Evolutionary conservation across 179 eudicot genomes (phyloP).

Genomic region (Beta macrorhiza): DNA sequence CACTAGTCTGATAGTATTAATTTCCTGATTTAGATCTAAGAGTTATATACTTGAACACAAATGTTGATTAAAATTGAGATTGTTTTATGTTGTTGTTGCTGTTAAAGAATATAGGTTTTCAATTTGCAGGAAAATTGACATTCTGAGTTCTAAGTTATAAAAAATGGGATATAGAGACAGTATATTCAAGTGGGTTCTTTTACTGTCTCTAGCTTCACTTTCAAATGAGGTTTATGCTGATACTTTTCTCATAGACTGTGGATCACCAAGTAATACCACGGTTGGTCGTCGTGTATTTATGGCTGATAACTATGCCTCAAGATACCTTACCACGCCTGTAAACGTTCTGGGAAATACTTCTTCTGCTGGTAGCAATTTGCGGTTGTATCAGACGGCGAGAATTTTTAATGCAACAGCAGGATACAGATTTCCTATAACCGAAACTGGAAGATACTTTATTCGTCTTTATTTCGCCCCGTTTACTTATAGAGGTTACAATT

Average conservation of each 20-base stretch:
- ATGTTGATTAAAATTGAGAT: background rate
- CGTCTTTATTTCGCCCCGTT: slow-evolving; percentile 73
- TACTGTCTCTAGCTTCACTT: slow-evolving; percentile 36
- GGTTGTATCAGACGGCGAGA: slow-evolving; percentile 54
- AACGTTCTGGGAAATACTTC: slow-evolving; percentile 46
- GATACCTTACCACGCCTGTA: slow-evolving; percentile 53
- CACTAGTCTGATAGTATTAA: no score
- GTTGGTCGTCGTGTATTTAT: slow-evolving; percentile 56
- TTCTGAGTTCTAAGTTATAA: background rate
- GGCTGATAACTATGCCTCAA: slow-evolving; percentile 62
- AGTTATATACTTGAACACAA: background rate
- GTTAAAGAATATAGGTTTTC: background rate
- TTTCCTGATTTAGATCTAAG: slow-evolving; percentile 17
- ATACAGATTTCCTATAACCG: slow-evolving; percentile 54
- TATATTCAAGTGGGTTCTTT: slow-evolving; percentile 33
- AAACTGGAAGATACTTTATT: slow-evolving; percentile 63
- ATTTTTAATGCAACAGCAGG: slow-evolving; percentile 48
- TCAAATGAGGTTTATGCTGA: slow-evolving; percentile 49
- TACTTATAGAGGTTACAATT: slow-evolving; percentile 32
- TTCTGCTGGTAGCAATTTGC: slow-evolving; percentile 35
- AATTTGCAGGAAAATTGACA: slow-evolving; percentile 1
- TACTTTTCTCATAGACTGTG: slow-evolving; percentile 60
- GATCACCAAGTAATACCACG: slow-evolving; percentile 55
- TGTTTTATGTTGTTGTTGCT: background rate
- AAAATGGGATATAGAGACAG: slow-evolving; percentile 40